Conservation (phyloP, 2,329 filamentous ascomycete genomes). For the Aspergillus eucalypticola region DNA sequence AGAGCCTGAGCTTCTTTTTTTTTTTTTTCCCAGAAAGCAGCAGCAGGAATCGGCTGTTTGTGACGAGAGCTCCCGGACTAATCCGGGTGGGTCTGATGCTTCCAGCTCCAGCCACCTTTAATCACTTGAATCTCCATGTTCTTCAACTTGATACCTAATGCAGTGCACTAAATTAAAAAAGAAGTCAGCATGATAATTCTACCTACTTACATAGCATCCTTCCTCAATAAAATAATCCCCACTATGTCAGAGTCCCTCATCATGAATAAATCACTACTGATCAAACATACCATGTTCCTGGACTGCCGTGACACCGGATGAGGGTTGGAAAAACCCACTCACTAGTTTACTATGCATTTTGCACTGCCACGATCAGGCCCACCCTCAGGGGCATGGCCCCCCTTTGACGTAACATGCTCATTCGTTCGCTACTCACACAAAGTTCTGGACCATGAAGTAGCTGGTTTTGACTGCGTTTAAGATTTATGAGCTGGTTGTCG, state of each 20-base stretch:
- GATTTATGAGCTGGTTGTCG: too few relatives aligned
- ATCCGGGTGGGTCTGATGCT: not conserved
- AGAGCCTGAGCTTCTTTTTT: not conserved
- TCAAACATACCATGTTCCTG: not conserved
- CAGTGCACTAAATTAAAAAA: too few relatives aligned
- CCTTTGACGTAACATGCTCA: not conserved
- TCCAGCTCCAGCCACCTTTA: not conserved
- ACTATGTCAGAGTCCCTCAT: not conserved
- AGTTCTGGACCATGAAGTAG: too few relatives aligned
- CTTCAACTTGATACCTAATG: too few relatives aligned
- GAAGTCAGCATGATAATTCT: not conserved
- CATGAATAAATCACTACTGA: not conserved
- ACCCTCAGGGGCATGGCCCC: not conserved
- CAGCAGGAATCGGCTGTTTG: not conserved
- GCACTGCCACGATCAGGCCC: conserved; percentile 3
- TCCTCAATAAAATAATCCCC: not conserved
- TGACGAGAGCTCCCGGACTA: not conserved
- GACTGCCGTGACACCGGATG: not conserved
- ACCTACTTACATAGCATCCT: not conserved
- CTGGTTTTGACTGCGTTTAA: too few relatives aligned
- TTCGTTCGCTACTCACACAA: not conserved
- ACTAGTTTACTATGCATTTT: not conserved
- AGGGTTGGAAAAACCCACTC: not conserved
- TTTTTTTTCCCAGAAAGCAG: too few relatives aligned
- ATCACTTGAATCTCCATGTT: too few relatives aligned